Conservation (phyloP, 345 rosid species). For the Populus simonii region DNA sequence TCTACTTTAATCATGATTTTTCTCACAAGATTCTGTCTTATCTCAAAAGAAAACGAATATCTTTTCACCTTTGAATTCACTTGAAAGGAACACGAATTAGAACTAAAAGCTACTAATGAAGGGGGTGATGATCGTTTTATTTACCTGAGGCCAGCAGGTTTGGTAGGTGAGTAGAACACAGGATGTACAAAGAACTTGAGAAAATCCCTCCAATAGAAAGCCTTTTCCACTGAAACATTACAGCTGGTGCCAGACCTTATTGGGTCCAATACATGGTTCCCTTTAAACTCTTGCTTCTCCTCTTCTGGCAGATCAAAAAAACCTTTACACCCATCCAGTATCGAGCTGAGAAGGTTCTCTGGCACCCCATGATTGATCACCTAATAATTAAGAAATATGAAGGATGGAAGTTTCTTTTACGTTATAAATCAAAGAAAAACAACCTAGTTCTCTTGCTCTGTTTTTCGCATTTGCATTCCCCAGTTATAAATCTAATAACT, state of each 20-base stretch:
- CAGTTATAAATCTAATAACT: no score
- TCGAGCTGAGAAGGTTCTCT: slow-evolving; percentile 34
- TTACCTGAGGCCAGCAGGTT: slow-evolving; percentile 47
- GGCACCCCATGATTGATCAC: slow-evolving; percentile 53
- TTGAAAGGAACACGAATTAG: no score
- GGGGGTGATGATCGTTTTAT: background rate
- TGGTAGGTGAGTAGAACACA: slow-evolving; percentile 39
- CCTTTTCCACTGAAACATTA: slow-evolving; percentile 39
- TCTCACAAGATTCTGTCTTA: no score
- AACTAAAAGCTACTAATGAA: no score
- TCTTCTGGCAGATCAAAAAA: slow-evolving; percentile 50
- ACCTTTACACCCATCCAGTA: slow-evolving; percentile 23
- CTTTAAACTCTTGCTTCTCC: slow-evolving; percentile 42
- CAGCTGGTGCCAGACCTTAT: slow-evolving; percentile 58
- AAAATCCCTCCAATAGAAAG: slow-evolving; percentile 51
- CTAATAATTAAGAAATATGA: slow-evolving; percentile 8
- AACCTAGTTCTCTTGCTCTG: no score
- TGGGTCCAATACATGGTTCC: slow-evolving; percentile 50
- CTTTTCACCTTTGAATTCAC: no score
- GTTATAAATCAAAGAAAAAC: no score
- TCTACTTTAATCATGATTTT: no score
- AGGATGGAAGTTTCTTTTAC: background rate
- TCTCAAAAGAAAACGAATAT: no score
- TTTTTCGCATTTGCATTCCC: no score
- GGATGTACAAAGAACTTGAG: slow-evolving; percentile 47